These are phyloP conservation scores for Selaginella tamariscina DNA, from an alignment of 75 land plant species.

Conservation along the genomic window DNA sequence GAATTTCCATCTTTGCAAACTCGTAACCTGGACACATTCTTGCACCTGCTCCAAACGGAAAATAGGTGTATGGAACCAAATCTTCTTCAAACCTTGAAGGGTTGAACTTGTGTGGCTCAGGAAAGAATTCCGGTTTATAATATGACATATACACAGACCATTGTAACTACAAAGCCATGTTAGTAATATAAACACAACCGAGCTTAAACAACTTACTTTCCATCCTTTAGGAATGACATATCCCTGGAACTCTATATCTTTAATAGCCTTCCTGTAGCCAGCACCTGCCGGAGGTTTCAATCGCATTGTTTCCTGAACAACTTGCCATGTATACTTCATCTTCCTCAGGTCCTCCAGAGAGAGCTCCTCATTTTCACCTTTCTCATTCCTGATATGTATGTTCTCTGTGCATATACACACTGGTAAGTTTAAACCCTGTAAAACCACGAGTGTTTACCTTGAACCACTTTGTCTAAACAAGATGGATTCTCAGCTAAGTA, in stretches of 20 bases:
- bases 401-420: too few relatives aligned
- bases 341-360: constrained; percentile 44
- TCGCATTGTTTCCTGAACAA: constrained; percentile 31
- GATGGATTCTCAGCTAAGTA: constrained; percentile 34
- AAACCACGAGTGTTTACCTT: too few relatives aligned
- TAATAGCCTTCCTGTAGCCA: constrained; percentile 26
- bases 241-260: constrained; percentile 38
- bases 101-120: constrained; percentile 36
- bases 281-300: constrained; percentile 33
- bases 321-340: constrained; percentile 54
- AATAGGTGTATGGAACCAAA: constrained; percentile 37
- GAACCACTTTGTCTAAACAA: constrained; percentile 19
- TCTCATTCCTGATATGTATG: too few relatives aligned
- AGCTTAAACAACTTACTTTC: constrained; percentile 25
- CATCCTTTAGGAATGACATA: constrained; percentile 50
- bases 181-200: not conserved
- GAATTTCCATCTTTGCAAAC: constrained; percentile 35
- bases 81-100: constrained; percentile 40
- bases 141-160: constrained; percentile 28
- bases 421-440: too few relatives aligned
- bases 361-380: too few relatives aligned
- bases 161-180: constrained; percentile 13
- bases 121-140: constrained; percentile 28
- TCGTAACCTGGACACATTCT: constrained; percentile 62
- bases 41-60: constrained; percentile 73